Conservation (phyloP, 352 stramenopile species). For the Globisporangium cylindrosporum region DNA sequence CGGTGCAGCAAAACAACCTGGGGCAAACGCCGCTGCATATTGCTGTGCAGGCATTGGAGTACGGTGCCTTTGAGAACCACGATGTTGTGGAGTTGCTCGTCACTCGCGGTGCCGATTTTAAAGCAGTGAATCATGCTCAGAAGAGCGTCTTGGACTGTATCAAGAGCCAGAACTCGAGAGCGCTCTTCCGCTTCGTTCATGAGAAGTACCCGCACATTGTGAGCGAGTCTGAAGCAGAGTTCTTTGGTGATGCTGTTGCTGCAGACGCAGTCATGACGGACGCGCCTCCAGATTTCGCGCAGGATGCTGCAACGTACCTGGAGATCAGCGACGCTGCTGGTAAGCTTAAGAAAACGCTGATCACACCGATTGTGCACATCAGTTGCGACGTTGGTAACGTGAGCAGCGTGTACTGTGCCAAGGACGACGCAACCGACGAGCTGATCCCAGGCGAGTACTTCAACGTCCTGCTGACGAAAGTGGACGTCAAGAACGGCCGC, state of each 20-base stretch:
- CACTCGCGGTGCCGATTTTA: conserved; percentile 28
- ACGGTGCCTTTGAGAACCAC: conserved; percentile 66
- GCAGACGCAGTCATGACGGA: conserved; percentile 25
- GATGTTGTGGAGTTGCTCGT: conserved; percentile 44
- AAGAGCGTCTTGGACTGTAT: conserved; percentile 56
- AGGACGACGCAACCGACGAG: conserved; percentile 24
- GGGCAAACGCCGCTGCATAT: conserved; percentile 57
- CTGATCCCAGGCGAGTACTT: conserved; percentile 37
- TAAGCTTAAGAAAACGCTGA: conserved; percentile 43
- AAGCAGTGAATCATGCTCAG: conserved; percentile 28
- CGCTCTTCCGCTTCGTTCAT: conserved; percentile 50
- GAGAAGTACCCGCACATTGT: conserved; percentile 29
- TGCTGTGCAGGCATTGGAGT: conserved; percentile 43
- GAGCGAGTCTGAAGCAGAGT: conserved; percentile 19
- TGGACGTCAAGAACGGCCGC: conserved; percentile 65
- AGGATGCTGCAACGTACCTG: conserved; percentile 52
- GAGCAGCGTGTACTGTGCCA: conserved; percentile 30
- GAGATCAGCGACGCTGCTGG: conserved; percentile 40
- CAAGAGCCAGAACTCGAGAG: conserved; percentile 38
- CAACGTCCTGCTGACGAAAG: conserved; percentile 62
- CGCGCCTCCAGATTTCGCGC: conserved; percentile 31
- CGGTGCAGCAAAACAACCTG: conserved; percentile 34
- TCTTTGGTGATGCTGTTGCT: conserved; percentile 21
- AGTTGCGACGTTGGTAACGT: conserved; percentile 58
- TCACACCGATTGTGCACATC: conserved; percentile 36